A percentile compares a stretch with the other conserved stretches of the same genome.
Conservation (phyloP, 306 rosid species). For the Lathyrus aphaca region DNA sequence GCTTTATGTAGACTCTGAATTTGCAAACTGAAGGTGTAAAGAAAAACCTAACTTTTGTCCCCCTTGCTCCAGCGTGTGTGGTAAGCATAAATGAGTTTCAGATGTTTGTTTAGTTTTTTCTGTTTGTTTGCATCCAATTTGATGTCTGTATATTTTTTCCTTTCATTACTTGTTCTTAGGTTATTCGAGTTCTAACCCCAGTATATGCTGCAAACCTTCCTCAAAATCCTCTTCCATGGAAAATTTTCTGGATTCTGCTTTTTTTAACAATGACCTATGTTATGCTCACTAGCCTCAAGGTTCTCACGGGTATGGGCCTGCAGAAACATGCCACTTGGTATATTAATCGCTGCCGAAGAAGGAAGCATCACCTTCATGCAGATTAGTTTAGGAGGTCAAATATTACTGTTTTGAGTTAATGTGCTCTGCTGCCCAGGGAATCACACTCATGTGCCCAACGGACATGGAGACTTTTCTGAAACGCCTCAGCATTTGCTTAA, state of each 20-base stretch:
- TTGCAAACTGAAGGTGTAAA: conserved; percentile 64
- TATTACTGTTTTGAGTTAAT: conserved; percentile 17
- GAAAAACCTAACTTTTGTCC: conserved; percentile 89
- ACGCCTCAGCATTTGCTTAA: conserved; percentile 22
- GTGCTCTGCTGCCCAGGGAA: conserved; percentile 34
- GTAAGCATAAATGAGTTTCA: conserved; percentile 53
- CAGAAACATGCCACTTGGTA: conserved; percentile 87
- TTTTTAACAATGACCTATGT: conserved; percentile 67
- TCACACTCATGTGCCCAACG: conserved; percentile 14
- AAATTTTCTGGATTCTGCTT: conserved; percentile 63
- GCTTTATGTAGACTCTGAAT: conserved; percentile 67
- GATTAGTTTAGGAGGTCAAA: conserved; percentile 52
- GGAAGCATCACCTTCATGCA: conserved; percentile 77
- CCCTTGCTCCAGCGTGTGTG: conserved; percentile 98
- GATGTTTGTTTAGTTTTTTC: conserved; percentile 1
- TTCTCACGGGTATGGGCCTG: conserved; percentile 79
- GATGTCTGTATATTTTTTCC: neutral
- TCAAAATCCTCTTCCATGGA: conserved; percentile 73
- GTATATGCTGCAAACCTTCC: conserved; percentile 85
- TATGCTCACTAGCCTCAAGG: conserved; percentile 95
- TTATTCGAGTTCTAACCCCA: conserved; percentile 92
- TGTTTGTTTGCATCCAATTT: conserved; percentile 29
- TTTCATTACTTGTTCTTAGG: conserved; percentile 53
- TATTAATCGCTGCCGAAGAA: conserved; percentile 72
- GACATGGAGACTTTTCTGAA: conserved; percentile 13